Evolutionary conservation across 345 rosid genomes (phyloP).

Genomic region (Excoecaria agallocha): DNA sequence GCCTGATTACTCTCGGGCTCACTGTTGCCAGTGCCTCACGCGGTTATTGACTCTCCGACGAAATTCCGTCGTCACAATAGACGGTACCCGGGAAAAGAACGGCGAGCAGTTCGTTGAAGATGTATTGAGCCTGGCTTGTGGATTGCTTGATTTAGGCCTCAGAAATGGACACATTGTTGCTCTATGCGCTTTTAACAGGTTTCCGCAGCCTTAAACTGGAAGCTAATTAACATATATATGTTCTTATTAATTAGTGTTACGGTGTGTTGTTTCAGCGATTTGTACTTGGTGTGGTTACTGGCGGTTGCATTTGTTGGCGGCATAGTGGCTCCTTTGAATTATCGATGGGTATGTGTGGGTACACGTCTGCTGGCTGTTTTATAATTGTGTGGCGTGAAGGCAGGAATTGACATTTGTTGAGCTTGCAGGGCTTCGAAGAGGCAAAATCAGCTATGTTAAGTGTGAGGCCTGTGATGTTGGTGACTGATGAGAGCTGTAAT

Average conservation of each 20-base stretch:
- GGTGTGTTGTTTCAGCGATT: constrained; percentile 43
- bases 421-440: constrained; percentile 64
- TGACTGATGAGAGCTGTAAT: constrained; percentile 58
- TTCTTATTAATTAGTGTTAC: not conserved
- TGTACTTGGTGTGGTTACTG: constrained; percentile 72
- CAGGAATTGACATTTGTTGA: not conserved
- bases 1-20: constrained; percentile 55
- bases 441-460: constrained; percentile 53
- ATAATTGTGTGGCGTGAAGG: not conserved
- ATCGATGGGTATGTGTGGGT: constrained; percentile 72
- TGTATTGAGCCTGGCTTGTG: constrained; percentile 48
- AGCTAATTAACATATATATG: not conserved
- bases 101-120: constrained; percentile 53
- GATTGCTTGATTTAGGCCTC: constrained; percentile 50
- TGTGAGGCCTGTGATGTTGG: constrained; percentile 58
- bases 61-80: constrained; percentile 36
- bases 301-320: constrained; percentile 80
- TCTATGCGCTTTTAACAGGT: constrained; percentile 77
- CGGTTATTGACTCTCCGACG: constrained; percentile 50
- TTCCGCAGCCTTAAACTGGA: not conserved
- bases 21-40: constrained; percentile 68
- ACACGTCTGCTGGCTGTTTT: not conserved
- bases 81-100: constrained; percentile 46
- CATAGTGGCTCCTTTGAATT: constrained; percentile 74
- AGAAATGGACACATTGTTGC: constrained; percentile 59